Conservation (phyloP, 805 yeast species). For the Barnettozyma wickerhamii region DNA sequence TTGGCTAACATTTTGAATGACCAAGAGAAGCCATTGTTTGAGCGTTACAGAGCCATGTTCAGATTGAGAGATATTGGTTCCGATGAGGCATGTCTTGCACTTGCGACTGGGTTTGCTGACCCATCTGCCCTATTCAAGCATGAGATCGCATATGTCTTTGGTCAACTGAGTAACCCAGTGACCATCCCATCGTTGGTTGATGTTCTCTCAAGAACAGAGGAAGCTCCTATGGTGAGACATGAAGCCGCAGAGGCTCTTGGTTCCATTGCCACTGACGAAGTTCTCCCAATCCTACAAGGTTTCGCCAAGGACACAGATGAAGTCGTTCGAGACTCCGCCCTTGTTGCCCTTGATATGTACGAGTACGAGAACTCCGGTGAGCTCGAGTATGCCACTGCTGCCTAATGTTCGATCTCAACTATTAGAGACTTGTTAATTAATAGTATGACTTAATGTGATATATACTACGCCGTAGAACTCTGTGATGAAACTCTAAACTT, state of each 20-base stretch:
- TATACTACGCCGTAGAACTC: too few species aligned
- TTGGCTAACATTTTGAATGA: constrained; percentile 69
- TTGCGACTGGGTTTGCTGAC: constrained; percentile 87
- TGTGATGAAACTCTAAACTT: too few species aligned
- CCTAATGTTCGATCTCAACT: too few species aligned
- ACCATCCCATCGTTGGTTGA: constrained; percentile 84
- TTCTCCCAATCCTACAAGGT: constrained; percentile 77
- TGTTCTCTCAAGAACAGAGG: constrained; percentile 68
- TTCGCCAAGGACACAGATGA: constrained; percentile 77
- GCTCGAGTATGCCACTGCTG: constrained; percentile 57
- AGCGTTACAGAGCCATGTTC: constrained; percentile 98
- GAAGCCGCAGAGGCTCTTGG: constrained; percentile 99
- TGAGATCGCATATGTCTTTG: constrained; percentile 97
- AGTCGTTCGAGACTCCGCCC: constrained; percentile 95
- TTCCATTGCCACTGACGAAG: constrained; percentile 93
- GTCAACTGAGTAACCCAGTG: constrained; percentile 92
- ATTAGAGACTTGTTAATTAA: constrained; percentile 3
- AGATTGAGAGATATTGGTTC: constrained; percentile 92
- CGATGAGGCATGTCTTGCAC: constrained; percentile 87
- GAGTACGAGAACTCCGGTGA: constrained; percentile 87
- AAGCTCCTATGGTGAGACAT: constrained; percentile 99
- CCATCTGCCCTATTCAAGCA: constrained; percentile 93
- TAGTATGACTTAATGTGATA: background rate
- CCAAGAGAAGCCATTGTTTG: constrained; percentile 74
- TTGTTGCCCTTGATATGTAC: constrained; percentile 97